Evolutionary conservation across 495 filamentous ascomycete species (phyloP).

Genomic region (Acidiella bohemica): DNA sequence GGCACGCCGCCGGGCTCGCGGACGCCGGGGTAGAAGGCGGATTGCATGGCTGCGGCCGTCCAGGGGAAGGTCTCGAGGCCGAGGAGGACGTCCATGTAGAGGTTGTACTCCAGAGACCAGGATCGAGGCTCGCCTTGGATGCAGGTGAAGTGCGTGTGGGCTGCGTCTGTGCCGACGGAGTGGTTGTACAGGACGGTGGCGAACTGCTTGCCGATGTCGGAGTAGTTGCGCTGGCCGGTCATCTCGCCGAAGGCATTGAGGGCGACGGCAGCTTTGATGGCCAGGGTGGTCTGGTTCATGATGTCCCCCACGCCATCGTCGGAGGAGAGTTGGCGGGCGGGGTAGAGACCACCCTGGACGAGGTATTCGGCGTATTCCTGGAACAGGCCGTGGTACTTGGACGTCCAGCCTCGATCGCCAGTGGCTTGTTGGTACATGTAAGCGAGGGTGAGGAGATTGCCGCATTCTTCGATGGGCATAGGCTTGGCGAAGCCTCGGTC

Average conservation of each 20-base stretch:
- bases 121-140: constrained; percentile 26
- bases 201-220: constrained; percentile 29
- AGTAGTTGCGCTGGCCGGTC: constrained; percentile 31
- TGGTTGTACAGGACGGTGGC: constrained; percentile 32
- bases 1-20: constrained; percentile 9
- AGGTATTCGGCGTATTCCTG: constrained; percentile 40
- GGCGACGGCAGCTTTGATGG: constrained; percentile 44
- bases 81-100: constrained; percentile 36
- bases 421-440: constrained; percentile 33
- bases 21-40: constrained; percentile 12
- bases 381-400: constrained; percentile 29
- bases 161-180: constrained; percentile 29
- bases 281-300: constrained; percentile 43
- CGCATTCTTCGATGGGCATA: constrained; percentile 38
- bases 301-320: constrained; percentile 41
- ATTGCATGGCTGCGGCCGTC: constrained; percentile 12
- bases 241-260: constrained; percentile 38
- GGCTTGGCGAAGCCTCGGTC: constrained; percentile 33
- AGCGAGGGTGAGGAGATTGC: constrained; percentile 34
- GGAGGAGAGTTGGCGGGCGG: constrained; percentile 39
- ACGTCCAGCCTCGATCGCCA: constrained; percentile 29
- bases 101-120: constrained; percentile 36
- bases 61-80: constrained; percentile 25
- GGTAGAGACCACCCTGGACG: constrained; percentile 36
- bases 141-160: constrained; percentile 35